Evolutionary conservation across 257 asterid species (phyloP).

Genomic region (Craterostigma plantagineum): DNA sequence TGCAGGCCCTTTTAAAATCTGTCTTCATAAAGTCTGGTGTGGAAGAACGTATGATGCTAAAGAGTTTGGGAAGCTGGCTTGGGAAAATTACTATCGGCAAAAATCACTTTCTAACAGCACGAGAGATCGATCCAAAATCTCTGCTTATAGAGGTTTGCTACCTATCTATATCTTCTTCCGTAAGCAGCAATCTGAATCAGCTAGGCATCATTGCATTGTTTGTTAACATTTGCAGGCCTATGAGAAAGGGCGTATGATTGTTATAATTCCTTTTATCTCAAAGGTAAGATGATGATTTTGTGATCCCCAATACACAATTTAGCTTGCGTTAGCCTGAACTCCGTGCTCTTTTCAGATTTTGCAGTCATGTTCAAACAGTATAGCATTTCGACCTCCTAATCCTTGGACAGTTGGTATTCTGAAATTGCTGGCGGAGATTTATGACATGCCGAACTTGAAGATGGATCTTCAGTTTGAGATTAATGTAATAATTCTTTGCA

Average conservation of each 20-base stretch:
- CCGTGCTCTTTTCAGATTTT: slow-evolving; percentile 38
- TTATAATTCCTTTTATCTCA: slow-evolving; percentile 90
- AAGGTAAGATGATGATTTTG: slow-evolving; percentile 34
- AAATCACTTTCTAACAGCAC: slow-evolving; percentile 55
- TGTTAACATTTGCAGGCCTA: slow-evolving; percentile 47
- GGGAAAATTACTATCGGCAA: slow-evolving; percentile 95
- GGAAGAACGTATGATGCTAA: slow-evolving; percentile 91
- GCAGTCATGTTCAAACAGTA: slow-evolving; percentile 82
- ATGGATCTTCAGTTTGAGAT: slow-evolving; percentile 96
- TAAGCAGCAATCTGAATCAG: not conserved
- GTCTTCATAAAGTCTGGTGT: slow-evolving; percentile 85
- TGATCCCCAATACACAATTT: not conserved
- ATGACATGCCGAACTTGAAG: slow-evolving; percentile 89
- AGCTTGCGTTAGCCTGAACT: slow-evolving; percentile 8
- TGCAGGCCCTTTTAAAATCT: slow-evolving; percentile 92
- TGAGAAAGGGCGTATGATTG: slow-evolving; percentile 92
- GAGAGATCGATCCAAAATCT: slow-evolving; percentile 64
- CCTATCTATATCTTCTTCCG: slow-evolving; percentile 3
- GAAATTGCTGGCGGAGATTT: slow-evolving; percentile 80
- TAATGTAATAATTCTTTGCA: slow-evolving; percentile 39
- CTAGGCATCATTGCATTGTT: not conserved
- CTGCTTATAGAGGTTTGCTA: slow-evolving; percentile 56
- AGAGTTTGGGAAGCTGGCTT: slow-evolving; percentile 97
- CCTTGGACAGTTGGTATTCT: slow-evolving; percentile 99
- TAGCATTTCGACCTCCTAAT: slow-evolving; percentile 89